These are phyloP conservation scores for Tuber brumale DNA, from an alignment of 495 filamentous ascomycete species.

Conservation along the genomic window DNA sequence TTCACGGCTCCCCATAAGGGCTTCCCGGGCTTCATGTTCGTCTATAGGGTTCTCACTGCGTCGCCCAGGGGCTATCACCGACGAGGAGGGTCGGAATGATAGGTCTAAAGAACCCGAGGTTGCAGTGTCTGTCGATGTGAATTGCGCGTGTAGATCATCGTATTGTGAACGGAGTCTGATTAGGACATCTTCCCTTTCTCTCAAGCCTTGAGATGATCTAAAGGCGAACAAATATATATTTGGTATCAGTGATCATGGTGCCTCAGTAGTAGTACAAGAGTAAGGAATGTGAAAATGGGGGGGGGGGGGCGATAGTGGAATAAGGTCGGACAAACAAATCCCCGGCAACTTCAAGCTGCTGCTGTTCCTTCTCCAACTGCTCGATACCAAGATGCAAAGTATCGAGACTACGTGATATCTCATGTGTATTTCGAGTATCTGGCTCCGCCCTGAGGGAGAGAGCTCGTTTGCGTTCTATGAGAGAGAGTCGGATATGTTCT, in stretches of 20 bases:
- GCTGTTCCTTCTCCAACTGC: slow-evolving; percentile 60
- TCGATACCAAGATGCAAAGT: slow-evolving; percentile 78
- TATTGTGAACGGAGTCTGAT: slow-evolving; percentile 54
- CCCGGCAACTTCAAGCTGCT: slow-evolving; percentile 54
- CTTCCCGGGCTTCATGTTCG: slow-evolving; percentile 37
- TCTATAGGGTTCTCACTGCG: slow-evolving; percentile 22
- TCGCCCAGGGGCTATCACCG: slow-evolving; percentile 27
- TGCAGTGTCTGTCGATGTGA: slow-evolving; percentile 38
- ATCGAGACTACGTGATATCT: slow-evolving; percentile 78
- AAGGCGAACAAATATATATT: not conserved
- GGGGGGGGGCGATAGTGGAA: slow-evolving; percentile 2
- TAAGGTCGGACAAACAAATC: slow-evolving; percentile 47
- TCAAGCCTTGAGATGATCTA: slow-evolving; percentile 31
- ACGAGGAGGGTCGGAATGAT: slow-evolving; percentile 40
- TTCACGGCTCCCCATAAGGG: slow-evolving; percentile 34
- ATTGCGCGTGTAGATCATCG: slow-evolving; percentile 54
- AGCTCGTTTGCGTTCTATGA: slow-evolving; percentile 86
- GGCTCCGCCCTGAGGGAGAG: slow-evolving; percentile 75
- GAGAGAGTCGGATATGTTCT: slow-evolving; percentile 71
- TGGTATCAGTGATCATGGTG: slow-evolving; percentile 9
- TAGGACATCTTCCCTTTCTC: slow-evolving; percentile 46
- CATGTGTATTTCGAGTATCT: slow-evolving; percentile 75
- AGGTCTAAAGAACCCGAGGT: slow-evolving; percentile 50
- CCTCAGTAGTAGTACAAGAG: not conserved
- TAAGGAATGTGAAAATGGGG: not conserved